Evolutionary conservation across 176 grass and related monocot species (phyloP).

Genomic region (Carex scoparia): DNA sequence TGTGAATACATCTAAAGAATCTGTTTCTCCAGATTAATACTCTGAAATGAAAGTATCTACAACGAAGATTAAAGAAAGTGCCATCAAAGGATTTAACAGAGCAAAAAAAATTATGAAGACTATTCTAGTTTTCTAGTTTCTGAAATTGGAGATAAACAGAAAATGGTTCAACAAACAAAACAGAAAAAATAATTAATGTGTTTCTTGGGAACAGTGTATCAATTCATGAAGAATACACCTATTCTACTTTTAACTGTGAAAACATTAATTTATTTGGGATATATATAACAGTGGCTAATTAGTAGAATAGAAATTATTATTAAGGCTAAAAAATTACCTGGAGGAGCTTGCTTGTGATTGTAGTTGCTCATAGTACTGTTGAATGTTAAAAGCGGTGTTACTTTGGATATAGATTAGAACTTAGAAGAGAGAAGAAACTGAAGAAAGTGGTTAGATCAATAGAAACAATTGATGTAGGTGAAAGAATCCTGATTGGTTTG

Average conservation of each 20-base stretch:
- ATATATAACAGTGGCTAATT: neutral
- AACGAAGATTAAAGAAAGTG: neutral
- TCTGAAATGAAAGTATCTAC: neutral
- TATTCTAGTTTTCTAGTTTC: neutral
- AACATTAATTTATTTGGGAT: too few species aligned
- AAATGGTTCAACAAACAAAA: too few species aligned
- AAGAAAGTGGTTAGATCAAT: neutral
- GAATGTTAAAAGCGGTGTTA: neutral
- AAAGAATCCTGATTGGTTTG: neutral
- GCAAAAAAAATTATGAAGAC: neutral
- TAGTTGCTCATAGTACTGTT: conserved; percentile 6
- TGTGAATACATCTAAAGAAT: neutral
- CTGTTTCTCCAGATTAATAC: neutral
- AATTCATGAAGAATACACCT: too few species aligned
- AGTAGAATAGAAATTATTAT: neutral
- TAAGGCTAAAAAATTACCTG: neutral
- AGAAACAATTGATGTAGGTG: neutral
- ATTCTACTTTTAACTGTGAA: too few species aligned
- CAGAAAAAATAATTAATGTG: too few species aligned
- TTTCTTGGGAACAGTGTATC: too few species aligned
- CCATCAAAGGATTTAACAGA: neutral
- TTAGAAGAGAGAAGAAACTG: neutral
- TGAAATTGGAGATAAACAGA: neutral
- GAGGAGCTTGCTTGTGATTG: conserved; percentile 5
- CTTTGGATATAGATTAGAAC: too few species aligned